Percentiles rank a stretch among this genome's conserved stretches.
These are phyloP conservation scores for Neurospora sp. DNA, from an alignment of 495 filamentous ascomycete species.

Conservation along the genomic window DNA sequence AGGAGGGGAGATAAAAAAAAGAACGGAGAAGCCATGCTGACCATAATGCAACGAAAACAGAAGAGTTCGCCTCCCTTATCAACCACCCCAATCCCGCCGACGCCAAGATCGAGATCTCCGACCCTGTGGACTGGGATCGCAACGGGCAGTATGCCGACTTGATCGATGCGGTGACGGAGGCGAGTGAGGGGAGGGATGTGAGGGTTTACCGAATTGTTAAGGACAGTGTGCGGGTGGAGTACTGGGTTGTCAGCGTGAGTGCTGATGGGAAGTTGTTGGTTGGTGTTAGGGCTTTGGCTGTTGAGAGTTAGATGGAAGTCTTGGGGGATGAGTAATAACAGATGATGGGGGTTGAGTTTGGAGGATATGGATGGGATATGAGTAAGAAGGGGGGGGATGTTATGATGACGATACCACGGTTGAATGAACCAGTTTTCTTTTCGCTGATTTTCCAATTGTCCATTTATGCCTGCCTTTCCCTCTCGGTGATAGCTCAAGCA, in stretches of 20 bases:
- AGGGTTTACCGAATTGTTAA: slow-evolving; percentile 60
- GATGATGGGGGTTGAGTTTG: not conserved
- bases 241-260: slow-evolving; percentile 54
- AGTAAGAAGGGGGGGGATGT: not conserved
- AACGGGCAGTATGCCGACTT: slow-evolving; percentile 48
- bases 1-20: too few species aligned
- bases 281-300: slow-evolving; percentile 61
- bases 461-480: not conserved
- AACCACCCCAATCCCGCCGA: slow-evolving; percentile 36
- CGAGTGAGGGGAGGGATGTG: slow-evolving; percentile 49
- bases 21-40: too few species aligned
- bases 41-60: slow-evolving; percentile 18
- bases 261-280: slow-evolving; percentile 49
- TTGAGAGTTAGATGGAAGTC: slow-evolving; percentile 49
- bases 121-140: slow-evolving; percentile 51
- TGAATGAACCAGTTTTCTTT: not conserved
- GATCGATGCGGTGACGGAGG: slow-evolving; percentile 46
- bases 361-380: not conserved
- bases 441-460: not conserved
- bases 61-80: slow-evolving; percentile 48
- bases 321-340: not conserved
- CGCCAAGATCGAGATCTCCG: slow-evolving; percentile 42
- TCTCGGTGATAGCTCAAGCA: not conserved
- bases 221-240: slow-evolving; percentile 56
- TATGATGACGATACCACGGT: not conserved